phyloP scores from a whole-genome alignment of 495 filamentous ascomycete species.

The Echria macrotheca region DNA sequence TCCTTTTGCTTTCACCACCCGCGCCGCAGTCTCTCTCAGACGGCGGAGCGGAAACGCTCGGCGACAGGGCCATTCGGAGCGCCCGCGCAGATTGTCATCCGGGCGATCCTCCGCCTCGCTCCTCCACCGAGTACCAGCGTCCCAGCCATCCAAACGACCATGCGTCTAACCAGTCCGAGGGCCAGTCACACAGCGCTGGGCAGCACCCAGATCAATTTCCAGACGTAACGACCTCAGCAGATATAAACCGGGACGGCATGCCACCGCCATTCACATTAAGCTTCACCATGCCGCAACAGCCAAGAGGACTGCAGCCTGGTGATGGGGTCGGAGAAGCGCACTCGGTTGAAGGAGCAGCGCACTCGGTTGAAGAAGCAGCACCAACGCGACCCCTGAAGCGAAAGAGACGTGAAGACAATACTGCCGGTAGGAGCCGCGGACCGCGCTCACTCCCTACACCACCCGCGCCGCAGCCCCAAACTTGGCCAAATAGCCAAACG shows the following conservation, averaged over 20 bases:
- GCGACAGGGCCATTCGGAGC: too few species aligned
- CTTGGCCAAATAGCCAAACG: not conserved
- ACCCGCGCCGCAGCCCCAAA: not conserved
- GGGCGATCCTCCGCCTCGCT: too few species aligned
- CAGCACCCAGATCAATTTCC: too few species aligned
- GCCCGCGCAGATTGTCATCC: too few species aligned
- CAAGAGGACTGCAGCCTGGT: not conserved
- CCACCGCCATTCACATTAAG: not conserved
- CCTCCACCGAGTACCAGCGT: too few species aligned
- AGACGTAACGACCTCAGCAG: not conserved
- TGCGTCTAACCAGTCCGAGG: too few species aligned
- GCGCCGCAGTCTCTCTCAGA: too few species aligned
- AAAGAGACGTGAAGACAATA: not conserved
- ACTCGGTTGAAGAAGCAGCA: not conserved
- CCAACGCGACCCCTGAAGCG: not conserved
- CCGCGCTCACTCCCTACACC: not conserved
- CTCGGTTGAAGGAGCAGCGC: not conserved
- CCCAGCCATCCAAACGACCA: too few species aligned
- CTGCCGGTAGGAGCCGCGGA: not conserved
- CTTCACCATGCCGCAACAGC: not conserved
- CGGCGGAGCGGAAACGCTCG: too few species aligned
- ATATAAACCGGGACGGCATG: not conserved
- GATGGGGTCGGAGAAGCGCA: not conserved
- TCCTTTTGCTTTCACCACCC: too few species aligned
- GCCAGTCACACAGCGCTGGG: too few species aligned